Conservation (phyloP, 768 basidiomycete genomes). For the Russula olivacea region DNA sequence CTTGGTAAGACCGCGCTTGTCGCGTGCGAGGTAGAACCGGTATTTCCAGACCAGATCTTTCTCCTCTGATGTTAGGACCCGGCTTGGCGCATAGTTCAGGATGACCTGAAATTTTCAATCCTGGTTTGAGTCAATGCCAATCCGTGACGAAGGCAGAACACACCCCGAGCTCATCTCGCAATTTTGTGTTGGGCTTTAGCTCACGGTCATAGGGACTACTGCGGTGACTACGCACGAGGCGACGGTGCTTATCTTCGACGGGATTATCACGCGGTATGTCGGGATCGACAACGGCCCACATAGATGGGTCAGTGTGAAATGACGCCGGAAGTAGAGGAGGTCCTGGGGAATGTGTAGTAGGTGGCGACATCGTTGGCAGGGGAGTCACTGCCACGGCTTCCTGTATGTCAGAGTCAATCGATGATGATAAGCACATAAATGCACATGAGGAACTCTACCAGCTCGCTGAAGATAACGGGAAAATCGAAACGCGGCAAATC, state of each 20-base stretch:
- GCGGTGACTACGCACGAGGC: constrained; percentile 89
- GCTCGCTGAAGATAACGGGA: constrained; percentile 92
- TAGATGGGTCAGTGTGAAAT: constrained; percentile 56
- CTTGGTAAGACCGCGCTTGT: constrained; percentile 92
- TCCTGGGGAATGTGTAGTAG: constrained; percentile 38
- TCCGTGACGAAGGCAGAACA: constrained; percentile 29
- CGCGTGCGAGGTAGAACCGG: constrained; percentile 91
- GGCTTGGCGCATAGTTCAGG: constrained; percentile 86
- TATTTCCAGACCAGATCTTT: constrained; percentile 98
- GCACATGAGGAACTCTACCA: constrained; percentile 41
- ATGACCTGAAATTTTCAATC: constrained; percentile 55
- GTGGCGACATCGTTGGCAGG: constrained; percentile 40
- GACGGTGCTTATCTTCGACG: constrained; percentile 94
- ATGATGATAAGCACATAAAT: not conserved
- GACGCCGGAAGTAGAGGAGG: constrained; percentile 43
- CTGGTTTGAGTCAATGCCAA: not conserved
- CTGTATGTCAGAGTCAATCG: constrained; percentile 1
- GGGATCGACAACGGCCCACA: constrained; percentile 90
- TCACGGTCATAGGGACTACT: constrained; percentile 94
- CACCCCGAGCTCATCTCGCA: constrained; percentile 88
- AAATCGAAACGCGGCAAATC: constrained; percentile 97
- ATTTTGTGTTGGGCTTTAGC: constrained; percentile 93
- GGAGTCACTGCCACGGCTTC: constrained; percentile 15
- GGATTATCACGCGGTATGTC: constrained; percentile 91
- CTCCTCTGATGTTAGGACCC: constrained; percentile 79